Evolutionary conservation across 1,284 basidiomycete species (phyloP).

Genomic region (Xerocomus minutiporus): DNA sequence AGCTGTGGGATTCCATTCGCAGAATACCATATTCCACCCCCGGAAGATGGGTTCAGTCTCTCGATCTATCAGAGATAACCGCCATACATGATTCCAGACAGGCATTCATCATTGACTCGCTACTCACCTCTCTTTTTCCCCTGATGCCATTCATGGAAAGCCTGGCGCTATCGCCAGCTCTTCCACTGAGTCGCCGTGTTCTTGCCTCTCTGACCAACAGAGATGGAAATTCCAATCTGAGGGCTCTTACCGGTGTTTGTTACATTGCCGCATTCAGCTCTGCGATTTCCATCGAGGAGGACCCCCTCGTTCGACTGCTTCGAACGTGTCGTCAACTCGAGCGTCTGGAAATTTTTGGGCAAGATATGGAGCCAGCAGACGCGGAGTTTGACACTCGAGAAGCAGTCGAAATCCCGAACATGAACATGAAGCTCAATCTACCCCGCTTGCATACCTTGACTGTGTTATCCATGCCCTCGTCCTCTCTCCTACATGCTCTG

Average conservation of each 20-base stretch:
- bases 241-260: slow-evolving; percentile 58
- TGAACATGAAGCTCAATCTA: slow-evolving; percentile 42
- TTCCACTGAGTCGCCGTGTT: slow-evolving; percentile 59
- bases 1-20: slow-evolving; percentile 80
- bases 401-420: slow-evolving; percentile 17
- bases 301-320: slow-evolving; percentile 54
- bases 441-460: slow-evolving; percentile 59
- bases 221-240: slow-evolving; percentile 50
- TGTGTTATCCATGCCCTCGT: slow-evolving; percentile 63
- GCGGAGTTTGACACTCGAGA: slow-evolving; percentile 35
- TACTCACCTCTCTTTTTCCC: slow-evolving; percentile 62
- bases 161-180: slow-evolving; percentile 57
- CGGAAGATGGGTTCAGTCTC: slow-evolving; percentile 73
- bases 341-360: slow-evolving; percentile 60
- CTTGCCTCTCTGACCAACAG: slow-evolving; percentile 52
- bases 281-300: slow-evolving; percentile 35
- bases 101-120: slow-evolving; percentile 50
- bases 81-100: slow-evolving; percentile 42
- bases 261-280: slow-evolving; percentile 39
- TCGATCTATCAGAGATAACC: slow-evolving; percentile 62
- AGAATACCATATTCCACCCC: slow-evolving; percentile 79
- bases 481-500: slow-evolving; percentile 59
- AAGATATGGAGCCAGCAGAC: slow-evolving; percentile 50
- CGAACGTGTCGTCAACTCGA: slow-evolving; percentile 57
- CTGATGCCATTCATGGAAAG: slow-evolving; percentile 63